phyloP scores from a whole-genome alignment of 345 rosid genomes.

The Passiflora organensis region DNA sequence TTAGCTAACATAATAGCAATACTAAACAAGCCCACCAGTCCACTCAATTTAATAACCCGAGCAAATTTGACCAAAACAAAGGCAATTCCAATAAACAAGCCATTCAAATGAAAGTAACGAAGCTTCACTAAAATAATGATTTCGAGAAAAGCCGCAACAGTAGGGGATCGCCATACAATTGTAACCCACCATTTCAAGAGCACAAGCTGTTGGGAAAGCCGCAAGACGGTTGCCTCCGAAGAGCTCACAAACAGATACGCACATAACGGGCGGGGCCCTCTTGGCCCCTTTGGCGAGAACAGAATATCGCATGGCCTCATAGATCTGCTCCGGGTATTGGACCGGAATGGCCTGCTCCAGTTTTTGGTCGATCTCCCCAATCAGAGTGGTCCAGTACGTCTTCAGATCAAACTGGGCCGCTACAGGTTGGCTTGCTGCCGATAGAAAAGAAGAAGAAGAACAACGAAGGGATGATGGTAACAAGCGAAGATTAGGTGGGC shows the following conservation, averaged over 20 bases:
- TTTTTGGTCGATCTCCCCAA: constrained; percentile 57
- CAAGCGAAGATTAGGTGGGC: background rate
- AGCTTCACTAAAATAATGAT: too few relatives aligned
- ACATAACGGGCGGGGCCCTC: constrained; percentile 95
- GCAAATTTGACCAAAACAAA: too few relatives aligned
- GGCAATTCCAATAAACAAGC: background rate
- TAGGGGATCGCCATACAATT: too few relatives aligned
- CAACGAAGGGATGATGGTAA: constrained; percentile 29
- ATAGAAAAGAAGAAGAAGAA: constrained; percentile 25
- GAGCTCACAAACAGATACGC: constrained; percentile 87
- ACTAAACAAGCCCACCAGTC: too few relatives aligned
- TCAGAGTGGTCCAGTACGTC: constrained; percentile 72
- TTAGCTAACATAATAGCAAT: too few relatives aligned
- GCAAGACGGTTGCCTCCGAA: constrained; percentile 72
- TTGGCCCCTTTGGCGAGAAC: constrained; percentile 76
- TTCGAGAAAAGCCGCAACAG: too few relatives aligned
- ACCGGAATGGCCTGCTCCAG: constrained; percentile 73
- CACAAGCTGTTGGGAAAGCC: constrained; percentile 94
- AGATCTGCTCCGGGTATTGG: constrained; percentile 62
- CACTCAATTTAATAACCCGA: too few relatives aligned
- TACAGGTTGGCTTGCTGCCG: constrained; percentile 13
- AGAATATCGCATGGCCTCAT: constrained; percentile 94
- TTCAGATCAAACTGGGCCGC: constrained; percentile 59
- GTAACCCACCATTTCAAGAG: constrained; percentile 87
- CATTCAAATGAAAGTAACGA: too few relatives aligned